These are phyloP conservation scores for Sonneratia caseolaris DNA, from an alignment of 345 rosid species.

Conservation along the genomic window DNA sequence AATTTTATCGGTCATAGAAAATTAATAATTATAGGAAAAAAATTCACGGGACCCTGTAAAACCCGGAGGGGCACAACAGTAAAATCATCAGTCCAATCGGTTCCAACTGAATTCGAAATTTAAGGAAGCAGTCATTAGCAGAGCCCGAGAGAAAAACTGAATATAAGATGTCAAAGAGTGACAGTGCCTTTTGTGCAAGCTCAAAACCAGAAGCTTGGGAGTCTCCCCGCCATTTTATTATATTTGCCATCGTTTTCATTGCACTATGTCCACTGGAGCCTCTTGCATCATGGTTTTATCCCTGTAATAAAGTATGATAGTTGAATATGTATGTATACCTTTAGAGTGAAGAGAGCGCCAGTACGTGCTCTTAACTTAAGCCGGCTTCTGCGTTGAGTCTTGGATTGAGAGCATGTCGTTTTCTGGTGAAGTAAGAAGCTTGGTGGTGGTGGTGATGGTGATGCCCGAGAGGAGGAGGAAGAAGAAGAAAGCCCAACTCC, in stretches of 20 bases:
- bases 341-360: slow-evolving; percentile 8
- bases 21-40: background rate
- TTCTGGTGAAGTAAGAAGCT: slow-evolving; percentile 6
- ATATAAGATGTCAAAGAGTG: background rate
- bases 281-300: no score
- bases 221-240: background rate
- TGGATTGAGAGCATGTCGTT: slow-evolving; percentile 12
- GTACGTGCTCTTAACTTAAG: slow-evolving; percentile 6
- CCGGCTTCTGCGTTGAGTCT: background rate
- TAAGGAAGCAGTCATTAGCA: background rate
- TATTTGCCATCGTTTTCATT: background rate
- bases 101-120: background rate
- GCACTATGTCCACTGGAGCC: background rate
- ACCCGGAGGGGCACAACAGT: background rate
- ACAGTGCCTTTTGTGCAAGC: background rate
- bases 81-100: background rate
- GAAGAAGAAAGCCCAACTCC: slow-evolving; percentile 1
- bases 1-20: no score
- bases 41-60: background rate
- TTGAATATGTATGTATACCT: background rate
- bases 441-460: background rate
- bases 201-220: background rate
- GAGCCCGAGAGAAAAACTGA: background rate
- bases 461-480: slow-evolving; percentile 4
- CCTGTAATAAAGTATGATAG: background rate